Conservation (phyloP, 1,284 basidiomycete genomes). For the Ustilago trichophora region DNA sequence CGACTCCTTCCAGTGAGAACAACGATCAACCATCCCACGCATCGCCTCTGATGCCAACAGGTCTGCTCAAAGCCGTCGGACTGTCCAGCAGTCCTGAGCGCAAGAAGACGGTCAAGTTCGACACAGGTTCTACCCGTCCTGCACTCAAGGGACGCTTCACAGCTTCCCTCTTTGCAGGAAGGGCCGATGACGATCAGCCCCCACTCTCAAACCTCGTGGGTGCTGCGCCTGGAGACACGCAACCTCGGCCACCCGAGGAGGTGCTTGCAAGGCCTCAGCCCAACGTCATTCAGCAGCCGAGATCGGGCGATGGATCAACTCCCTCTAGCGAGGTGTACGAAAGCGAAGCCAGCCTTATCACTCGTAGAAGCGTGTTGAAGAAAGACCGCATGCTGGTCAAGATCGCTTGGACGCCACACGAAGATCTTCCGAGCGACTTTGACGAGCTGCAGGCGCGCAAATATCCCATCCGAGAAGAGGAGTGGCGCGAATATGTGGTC, state of each 20-base stretch:
- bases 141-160: constrained; percentile 26
- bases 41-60: neutral
- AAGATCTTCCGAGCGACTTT: constrained; percentile 72
- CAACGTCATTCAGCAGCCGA: constrained; percentile 2
- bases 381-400: constrained; percentile 85
- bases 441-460: constrained; percentile 74
- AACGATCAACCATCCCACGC: neutral
- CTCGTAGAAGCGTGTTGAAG: constrained; percentile 62
- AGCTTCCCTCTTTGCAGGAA: constrained; percentile 40
- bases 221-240: constrained; percentile 36
- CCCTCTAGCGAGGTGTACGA: constrained; percentile 2
- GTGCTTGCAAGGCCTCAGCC: constrained; percentile 54
- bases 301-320: neutral
- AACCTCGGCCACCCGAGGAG: constrained; percentile 50
- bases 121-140: constrained; percentile 17
- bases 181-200: constrained; percentile 1
- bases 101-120: constrained; percentile 52
- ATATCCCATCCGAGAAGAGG: constrained; percentile 73
- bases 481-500: constrained; percentile 81
- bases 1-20: constrained; percentile 11
- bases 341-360: constrained; percentile 33
- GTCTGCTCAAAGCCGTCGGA: constrained; percentile 18
- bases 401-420: constrained; percentile 73
- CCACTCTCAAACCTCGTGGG: neutral
- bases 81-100: constrained; percentile 2